Conservation (phyloP, 805 yeast genomes). For the Nakazawaea sp. region DNA sequence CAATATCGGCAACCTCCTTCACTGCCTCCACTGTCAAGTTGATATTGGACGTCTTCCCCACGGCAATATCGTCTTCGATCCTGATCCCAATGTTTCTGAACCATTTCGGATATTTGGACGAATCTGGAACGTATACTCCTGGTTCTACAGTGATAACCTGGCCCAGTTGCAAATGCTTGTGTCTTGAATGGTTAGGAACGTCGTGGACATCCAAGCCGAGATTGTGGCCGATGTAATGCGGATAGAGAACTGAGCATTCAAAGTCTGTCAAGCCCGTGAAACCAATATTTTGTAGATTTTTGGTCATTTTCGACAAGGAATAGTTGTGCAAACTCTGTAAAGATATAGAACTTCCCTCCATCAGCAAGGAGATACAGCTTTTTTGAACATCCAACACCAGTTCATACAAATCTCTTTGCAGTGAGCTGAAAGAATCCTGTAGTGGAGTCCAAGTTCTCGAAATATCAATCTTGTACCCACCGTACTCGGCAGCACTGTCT, state of each 20-base stretch:
- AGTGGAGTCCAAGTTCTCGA: slow-evolving; percentile 92
- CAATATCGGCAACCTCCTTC: slow-evolving; percentile 81
- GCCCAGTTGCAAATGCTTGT: slow-evolving; percentile 46
- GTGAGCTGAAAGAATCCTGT: slow-evolving; percentile 59
- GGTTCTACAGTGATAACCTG: slow-evolving; percentile 95
- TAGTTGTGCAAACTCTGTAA: slow-evolving; percentile 70
- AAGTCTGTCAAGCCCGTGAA: slow-evolving; percentile 42
- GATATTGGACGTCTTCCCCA: slow-evolving; percentile 51
- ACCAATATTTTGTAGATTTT: slow-evolving; percentile 70
- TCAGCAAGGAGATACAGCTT: slow-evolving; percentile 67
- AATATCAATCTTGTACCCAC: slow-evolving; percentile 94
- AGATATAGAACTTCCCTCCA: slow-evolving; percentile 41
- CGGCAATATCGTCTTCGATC: slow-evolving; percentile 88
- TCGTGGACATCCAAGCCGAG: slow-evolving; percentile 91
- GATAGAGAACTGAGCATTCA: slow-evolving; percentile 62
- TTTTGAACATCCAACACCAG: slow-evolving; percentile 83
- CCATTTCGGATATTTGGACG: slow-evolving; percentile 65
- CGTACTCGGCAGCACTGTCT: slow-evolving; percentile 91
- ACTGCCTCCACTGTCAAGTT: slow-evolving; percentile 76
- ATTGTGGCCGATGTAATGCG: slow-evolving; percentile 95
- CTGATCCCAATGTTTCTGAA: slow-evolving; percentile 89
- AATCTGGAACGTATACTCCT: slow-evolving; percentile 82
- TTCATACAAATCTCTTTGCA: slow-evolving; percentile 83
- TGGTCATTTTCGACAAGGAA: slow-evolving; percentile 52
- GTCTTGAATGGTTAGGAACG: slow-evolving; percentile 57